Base-by-base conservation (phyloP, 1,284 basidiomycete genomes). In the Leccinum ponderosum region DNA sequence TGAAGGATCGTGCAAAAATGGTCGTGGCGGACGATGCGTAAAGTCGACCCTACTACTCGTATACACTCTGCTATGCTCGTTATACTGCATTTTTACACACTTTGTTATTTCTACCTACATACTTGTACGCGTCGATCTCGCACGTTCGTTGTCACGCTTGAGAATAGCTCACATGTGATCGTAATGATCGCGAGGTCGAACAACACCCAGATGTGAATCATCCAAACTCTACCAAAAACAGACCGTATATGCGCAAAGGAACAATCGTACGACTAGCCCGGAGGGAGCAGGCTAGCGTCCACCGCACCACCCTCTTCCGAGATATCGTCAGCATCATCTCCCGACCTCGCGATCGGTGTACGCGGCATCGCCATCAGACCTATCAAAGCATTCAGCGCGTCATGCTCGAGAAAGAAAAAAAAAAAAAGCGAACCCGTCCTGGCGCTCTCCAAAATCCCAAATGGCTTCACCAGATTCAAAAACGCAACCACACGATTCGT, bases 301-400 rank as follows among this genome's bases (percentile, higher is more conserved):
- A 97, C 81, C 17, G 76, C 78, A 50, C 81, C 86, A 37, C 73
- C 78, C 53, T 80, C 80, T 22, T 83, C 85, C 2, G 73, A 70
- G 8, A 73, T 75, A 6, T 80, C 79, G 4, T 87, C 85, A 4
- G 75, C 77, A 8, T 92, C 90, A 53, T 93, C 90, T 7, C 82
- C 79, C 42, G 85, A 80, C 37, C 81, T 75, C 29, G 84, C 80
- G 69, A 97, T 91, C 3, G 95, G 95, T 29, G 95, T 96, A 65
- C 96, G 87, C 8, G 95, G 95, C 89, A 98, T 96, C 25, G 93
- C 94, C 95, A 98, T 98, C 53, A 94, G 80, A 74, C 94, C 94
- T 95, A 59, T 20, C 20, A 2, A 50, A 0, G 17, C 17, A 17
- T 17, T 44, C 17, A 44, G 42, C 22, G 7, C 48, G 48, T 50